Percentiles rank a stretch among this genome's conserved stretches.
Evolutionary conservation across 495 filamentous ascomycete genomes (phyloP).

Genomic region (Aspergillus biplanus): DNA sequence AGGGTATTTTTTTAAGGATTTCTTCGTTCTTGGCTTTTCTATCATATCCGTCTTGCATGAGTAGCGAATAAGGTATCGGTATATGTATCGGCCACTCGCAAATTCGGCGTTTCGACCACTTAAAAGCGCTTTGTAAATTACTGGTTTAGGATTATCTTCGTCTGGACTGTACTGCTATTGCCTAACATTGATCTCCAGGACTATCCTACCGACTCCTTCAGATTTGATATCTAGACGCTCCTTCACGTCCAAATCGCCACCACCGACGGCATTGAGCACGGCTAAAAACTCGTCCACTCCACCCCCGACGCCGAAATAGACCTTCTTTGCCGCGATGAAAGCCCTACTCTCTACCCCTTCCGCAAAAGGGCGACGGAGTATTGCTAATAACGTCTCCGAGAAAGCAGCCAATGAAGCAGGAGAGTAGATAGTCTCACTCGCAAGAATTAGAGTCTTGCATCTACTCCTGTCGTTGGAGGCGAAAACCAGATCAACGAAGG

Average conservation of each 20-base stretch:
- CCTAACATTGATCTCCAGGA: constrained; percentile 42
- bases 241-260: constrained; percentile 60
- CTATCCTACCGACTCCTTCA: constrained; percentile 51
- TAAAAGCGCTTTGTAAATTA: neutral
- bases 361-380: constrained; percentile 58
- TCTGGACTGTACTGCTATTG: constrained; percentile 3
- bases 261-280: constrained; percentile 58
- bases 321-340: constrained; percentile 85
- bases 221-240: constrained; percentile 62
- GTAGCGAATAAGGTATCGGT: neutral
- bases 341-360: constrained; percentile 55
- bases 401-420: constrained; percentile 74
- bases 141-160: constrained; percentile 1
- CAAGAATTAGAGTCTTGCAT: constrained; percentile 63
- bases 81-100: neutral
- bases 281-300: constrained; percentile 86
- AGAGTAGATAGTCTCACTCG: constrained; percentile 95
- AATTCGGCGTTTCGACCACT: too few species aligned
- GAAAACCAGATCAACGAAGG: constrained; percentile 64
- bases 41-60: neutral
- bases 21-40: constrained; percentile 2
- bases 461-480: constrained; percentile 16
- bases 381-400: constrained; percentile 66
- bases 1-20: constrained; percentile 19
- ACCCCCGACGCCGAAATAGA: constrained; percentile 97